Conservation (phyloP, 164 flowering plant genomes). For the Stephania cephalantha region DNA sequence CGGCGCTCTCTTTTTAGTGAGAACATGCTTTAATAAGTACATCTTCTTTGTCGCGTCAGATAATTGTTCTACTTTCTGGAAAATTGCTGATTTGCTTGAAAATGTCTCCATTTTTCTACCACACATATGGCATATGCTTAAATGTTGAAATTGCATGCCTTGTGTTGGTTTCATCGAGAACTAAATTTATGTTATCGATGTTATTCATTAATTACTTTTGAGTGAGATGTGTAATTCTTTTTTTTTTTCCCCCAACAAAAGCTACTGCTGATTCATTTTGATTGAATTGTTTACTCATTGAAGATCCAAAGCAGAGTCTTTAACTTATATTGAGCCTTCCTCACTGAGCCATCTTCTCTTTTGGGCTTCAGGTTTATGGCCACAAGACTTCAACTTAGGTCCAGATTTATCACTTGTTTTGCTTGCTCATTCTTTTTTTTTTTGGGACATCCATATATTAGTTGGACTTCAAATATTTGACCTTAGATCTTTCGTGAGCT, state of each 20-base stretch:
- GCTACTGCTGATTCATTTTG: background rate
- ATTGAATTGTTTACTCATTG: background rate
- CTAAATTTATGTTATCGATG: background rate
- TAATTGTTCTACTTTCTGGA: background rate
- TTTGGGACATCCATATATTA: no score
- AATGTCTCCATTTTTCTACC: background rate
- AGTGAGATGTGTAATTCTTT: no score
- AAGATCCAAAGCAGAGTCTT: no score
- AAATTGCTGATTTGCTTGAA: background rate
- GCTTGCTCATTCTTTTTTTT: no score
- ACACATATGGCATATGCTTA: background rate
- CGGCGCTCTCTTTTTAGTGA: background rate
- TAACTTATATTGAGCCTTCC: no score
- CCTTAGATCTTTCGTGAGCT: no score
- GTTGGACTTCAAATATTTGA: no score
- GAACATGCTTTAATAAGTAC: background rate
- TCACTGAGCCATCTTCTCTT: no score
- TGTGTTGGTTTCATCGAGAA: background rate
- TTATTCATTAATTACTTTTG: no score
- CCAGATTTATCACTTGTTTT: no score
- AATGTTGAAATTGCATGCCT: background rate
- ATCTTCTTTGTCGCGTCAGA: background rate
- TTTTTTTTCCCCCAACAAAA: background rate
- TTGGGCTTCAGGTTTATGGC: no score
- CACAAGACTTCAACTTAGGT: no score